Conservation (phyloP, 179 eudicot genomes). For the Actinidia arguta region DNA sequence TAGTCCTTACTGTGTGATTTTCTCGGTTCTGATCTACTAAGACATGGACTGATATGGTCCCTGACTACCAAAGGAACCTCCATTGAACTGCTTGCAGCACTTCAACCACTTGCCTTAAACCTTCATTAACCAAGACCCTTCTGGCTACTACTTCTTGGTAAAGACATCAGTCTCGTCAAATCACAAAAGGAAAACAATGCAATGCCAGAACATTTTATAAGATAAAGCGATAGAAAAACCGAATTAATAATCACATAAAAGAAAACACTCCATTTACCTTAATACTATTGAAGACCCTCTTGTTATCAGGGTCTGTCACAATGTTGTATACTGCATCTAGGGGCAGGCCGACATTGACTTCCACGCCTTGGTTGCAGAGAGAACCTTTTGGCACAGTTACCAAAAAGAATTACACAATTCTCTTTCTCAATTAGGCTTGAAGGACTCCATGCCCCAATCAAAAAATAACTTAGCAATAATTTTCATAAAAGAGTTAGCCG, state of each 20-base stretch:
- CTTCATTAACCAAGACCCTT: conserved; percentile 85
- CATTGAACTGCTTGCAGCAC: conserved; percentile 97
- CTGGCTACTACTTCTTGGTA: conserved; percentile 90
- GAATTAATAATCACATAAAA: neutral
- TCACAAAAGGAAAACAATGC: neutral
- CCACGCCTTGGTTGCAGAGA: conserved; percentile 75
- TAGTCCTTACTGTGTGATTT: conserved; percentile 70
- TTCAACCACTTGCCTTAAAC: conserved; percentile 90
- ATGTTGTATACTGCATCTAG: conserved; percentile 95
- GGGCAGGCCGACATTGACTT: conserved; percentile 82
- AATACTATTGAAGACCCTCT: conserved; percentile 93
- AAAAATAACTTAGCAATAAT: neutral
- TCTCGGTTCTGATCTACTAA: conserved; percentile 93
- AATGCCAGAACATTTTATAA: neutral
- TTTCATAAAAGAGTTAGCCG: too few species aligned
- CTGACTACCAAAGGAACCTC: conserved; percentile 99
- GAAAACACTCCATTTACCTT: conserved; percentile 49
- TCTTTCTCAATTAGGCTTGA: neutral
- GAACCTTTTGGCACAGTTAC: conserved; percentile 96
- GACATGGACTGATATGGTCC: conserved; percentile 92
- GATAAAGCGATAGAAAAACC: neutral
- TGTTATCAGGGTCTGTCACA: conserved; percentile 94
- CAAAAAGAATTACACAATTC: conserved; percentile 47
- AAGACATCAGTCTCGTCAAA: conserved; percentile 14
- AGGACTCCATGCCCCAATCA: neutral